Conservation (phyloP, 129 eudicot species). For the Tanacetum coccineum region DNA sequence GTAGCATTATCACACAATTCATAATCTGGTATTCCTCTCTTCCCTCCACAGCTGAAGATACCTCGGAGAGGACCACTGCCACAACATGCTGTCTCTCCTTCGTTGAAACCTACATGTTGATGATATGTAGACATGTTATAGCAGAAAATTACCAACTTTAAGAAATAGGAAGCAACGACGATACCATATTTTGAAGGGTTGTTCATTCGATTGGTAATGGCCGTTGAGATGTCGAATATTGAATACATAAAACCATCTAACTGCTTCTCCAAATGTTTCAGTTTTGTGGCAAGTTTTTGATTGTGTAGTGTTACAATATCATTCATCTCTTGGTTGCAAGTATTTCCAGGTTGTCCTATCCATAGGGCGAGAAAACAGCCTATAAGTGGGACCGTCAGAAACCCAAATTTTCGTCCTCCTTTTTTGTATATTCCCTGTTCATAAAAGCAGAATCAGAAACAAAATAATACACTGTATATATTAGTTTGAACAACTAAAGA, state of each 20-base stretch:
- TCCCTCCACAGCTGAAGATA: conserved; percentile 34
- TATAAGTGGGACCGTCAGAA: conserved; percentile 31
- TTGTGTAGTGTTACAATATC: conserved; percentile 31
- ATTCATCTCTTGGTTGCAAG: conserved; percentile 30
- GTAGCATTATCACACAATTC: conserved; percentile 29
- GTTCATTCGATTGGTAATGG: conserved; percentile 18
- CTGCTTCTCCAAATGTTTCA: conserved; percentile 20
- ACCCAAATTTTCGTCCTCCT: conserved; percentile 57
- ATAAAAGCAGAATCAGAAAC: not conserved
- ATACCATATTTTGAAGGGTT: conserved; percentile 46
- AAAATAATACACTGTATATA: not conserved
- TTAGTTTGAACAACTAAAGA: too few species aligned
- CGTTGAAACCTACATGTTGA: conserved; percentile 37
- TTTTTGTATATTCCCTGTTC: conserved; percentile 37
- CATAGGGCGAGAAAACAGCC: conserved; percentile 45
- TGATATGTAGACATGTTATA: not conserved
- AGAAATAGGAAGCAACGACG: not conserved
- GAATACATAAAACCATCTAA: conserved; percentile 39
- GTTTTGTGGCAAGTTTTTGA: conserved; percentile 6
- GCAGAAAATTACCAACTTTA: not conserved
- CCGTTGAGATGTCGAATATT: conserved; percentile 23
- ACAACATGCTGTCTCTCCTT: conserved; percentile 43
- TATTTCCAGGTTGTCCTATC: conserved; percentile 15
- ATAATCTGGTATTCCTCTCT: conserved; percentile 25
- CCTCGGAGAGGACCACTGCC: conserved; percentile 43